Evolutionary conservation across 1,284 basidiomycete species (phyloP), one percentile per base, ranked within the genome.

Genomic region (Abortiporus biennis): DNA sequence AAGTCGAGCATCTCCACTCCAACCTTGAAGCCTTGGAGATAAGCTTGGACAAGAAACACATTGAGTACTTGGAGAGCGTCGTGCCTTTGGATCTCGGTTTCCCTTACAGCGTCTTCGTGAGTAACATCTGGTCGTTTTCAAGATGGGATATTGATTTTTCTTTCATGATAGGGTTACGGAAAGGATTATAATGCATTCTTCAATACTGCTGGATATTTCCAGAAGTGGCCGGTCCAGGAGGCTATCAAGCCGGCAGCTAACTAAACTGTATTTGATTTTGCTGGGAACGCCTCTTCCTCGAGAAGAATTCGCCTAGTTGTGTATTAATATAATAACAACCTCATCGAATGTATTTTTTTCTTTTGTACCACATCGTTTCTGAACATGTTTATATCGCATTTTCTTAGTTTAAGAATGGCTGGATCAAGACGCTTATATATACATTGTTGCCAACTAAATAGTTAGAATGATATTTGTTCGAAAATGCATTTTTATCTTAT

Each of bases 1-100:
- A 73, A 49, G 55, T 69, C 36, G 66, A 71, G 37, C 69, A 76
- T 15, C 52, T 77, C 1, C 20, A 60, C 9, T 59, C 56, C 8
- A 75, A 76, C 48, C 47, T 74, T 25, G 61, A 71, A 32, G 69
- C 68, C 0, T 63, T 77, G n/a, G 55, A 62, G 5, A 63, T 77
- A 31, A 43, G 52, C 1, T 61, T 76, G 22, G 59, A 58, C 4
- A 36, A 50, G 0, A 63, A 65, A 24, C 73, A 74, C 6, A 66
- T 76, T 43, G 46, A 56, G 36, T 58, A 59, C 36, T 40, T 75
- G 4, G 72, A 74, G 40, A 57, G 54, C 11, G 48, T 66, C 9
- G 4, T 61, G 4, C 57, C 62, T 0, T 71, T 72, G 48, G 61
- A 70, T 31, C 45, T 42, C 4, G 72, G 70, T 1, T 74, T 73